Conservation (phyloP, 257 asterid genomes). For the Rubia yunnanensis region DNA sequence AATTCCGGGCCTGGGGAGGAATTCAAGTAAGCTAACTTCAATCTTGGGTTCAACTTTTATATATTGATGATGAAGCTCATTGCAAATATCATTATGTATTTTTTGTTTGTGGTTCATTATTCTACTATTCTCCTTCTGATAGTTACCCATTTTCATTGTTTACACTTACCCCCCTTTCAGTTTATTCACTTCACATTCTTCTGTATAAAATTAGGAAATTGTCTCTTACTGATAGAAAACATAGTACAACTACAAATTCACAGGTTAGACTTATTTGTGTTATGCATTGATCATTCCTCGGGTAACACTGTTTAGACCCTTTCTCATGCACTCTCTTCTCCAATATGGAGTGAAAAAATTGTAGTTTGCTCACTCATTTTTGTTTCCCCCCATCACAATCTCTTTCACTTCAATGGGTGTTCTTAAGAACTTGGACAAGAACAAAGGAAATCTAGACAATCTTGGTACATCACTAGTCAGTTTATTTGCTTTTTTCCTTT, state of each 20-base stretch:
- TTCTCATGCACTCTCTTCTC: background rate
- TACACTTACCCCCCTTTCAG: background rate
- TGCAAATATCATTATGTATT: too few relatives aligned
- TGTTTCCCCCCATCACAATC: constrained; percentile 6
- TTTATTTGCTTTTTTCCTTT: background rate
- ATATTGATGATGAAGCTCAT: too few relatives aligned
- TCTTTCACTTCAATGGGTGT: constrained; percentile 26
- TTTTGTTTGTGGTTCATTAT: background rate
- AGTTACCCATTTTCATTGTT: too few relatives aligned
- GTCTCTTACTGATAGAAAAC: constrained; percentile 14
- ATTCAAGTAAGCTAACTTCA: constrained; percentile 9
- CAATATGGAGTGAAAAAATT: background rate
- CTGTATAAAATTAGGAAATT: constrained; percentile 27
- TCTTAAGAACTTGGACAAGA: too few relatives aligned
- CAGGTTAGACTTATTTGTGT: constrained; percentile 34
- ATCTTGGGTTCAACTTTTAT: background rate
- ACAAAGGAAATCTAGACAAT: constrained; percentile 24
- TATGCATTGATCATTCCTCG: background rate
- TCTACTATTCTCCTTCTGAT: too few relatives aligned
- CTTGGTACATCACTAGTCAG: constrained; percentile 35
- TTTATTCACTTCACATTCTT: background rate
- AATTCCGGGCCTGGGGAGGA: background rate
- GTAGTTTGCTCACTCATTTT: background rate
- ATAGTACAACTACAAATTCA: constrained; percentile 16
- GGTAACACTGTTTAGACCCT: background rate